These are phyloP conservation scores for Beta corolliflora DNA, from an alignment of 179 eudicot species.

Conservation along the genomic window DNA sequence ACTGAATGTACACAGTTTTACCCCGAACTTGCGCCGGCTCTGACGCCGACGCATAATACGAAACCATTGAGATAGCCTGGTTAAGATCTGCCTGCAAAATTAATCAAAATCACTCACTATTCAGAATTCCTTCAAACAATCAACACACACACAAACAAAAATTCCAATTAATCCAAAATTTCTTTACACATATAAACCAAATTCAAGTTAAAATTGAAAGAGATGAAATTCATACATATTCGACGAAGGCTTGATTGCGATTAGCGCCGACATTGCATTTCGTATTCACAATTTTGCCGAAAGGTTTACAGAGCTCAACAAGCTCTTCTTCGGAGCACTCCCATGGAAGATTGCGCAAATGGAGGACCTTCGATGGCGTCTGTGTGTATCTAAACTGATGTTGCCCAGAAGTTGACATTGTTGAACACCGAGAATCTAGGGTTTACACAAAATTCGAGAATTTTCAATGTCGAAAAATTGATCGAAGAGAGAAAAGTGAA, in stretches of 20 bases:
- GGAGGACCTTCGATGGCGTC: constrained; percentile 80
- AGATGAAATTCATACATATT: constrained; percentile 46
- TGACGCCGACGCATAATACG: constrained; percentile 68
- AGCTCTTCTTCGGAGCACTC: constrained; percentile 82
- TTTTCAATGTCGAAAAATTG: background rate
- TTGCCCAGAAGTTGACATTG: constrained; percentile 27
- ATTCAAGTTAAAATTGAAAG: background rate
- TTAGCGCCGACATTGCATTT: constrained; percentile 80
- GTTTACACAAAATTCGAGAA: constrained; percentile 1
- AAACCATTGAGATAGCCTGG: constrained; percentile 72
- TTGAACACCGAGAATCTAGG: constrained; percentile 1
- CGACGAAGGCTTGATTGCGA: constrained; percentile 75
- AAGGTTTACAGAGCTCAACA: constrained; percentile 62
- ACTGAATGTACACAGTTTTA: constrained; percentile 66
- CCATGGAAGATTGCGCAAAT: constrained; percentile 77
- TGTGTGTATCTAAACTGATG: constrained; percentile 74
- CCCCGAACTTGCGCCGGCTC: constrained; percentile 74
- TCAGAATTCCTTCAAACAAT: background rate
- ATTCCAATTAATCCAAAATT: background rate
- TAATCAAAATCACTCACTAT: background rate
- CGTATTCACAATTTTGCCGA: constrained; percentile 72
- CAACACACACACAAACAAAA: background rate
- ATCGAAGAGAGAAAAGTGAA: background rate
- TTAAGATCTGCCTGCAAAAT: constrained; percentile 58
- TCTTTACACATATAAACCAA: background rate